A percentile compares a stretch with the other conserved stretches of the same genome.
These are phyloP conservation scores for Delonix regia DNA, from an alignment of 306 rosid genomes.

Conservation along the genomic window DNA sequence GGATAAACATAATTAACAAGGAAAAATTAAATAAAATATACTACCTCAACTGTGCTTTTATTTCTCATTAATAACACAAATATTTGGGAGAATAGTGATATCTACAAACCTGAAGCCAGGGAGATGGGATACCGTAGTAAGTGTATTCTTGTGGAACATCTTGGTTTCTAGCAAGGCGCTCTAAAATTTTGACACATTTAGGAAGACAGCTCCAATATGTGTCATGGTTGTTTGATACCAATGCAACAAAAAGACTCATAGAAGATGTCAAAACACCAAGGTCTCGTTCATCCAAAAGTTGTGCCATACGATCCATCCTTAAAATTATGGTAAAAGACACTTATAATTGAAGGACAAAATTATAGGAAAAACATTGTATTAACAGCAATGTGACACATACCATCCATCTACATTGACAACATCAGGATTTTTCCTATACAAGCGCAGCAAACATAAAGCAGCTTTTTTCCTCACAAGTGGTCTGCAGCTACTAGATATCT, in stretches of 20 bases:
- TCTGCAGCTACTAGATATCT: conserved; percentile 83
- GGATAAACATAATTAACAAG: neutral
- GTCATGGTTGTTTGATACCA: conserved; percentile 67
- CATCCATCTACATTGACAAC: conserved; percentile 85
- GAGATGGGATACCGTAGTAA: conserved; percentile 89
- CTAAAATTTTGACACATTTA: conserved; percentile 72
- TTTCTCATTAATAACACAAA: conserved; percentile 1
- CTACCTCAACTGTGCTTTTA: conserved; percentile 6
- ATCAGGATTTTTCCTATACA: conserved; percentile 84
- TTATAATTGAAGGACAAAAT: conserved; percentile 2
- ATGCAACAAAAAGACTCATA: conserved; percentile 86
- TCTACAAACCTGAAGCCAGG: conserved; percentile 86
- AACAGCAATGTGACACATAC: conserved; percentile 41
- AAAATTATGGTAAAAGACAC: conserved; percentile 12
- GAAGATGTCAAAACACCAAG: conserved; percentile 82
- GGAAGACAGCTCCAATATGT: conserved; percentile 82
- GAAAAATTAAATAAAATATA: conserved; percentile 16
- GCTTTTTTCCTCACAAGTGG: conserved; percentile 89
- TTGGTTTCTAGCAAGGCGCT: conserved; percentile 78
- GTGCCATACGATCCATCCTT: conserved; percentile 80
- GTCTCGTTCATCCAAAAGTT: conserved; percentile 85
- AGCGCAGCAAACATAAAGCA: conserved; percentile 72
- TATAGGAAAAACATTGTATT: neutral
- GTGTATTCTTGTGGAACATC: conserved; percentile 82
- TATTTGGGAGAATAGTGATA: conserved; percentile 8